Percentiles rank a stretch among this genome's conserved stretches.
phyloP scores from a whole-genome alignment of 2,329 filamentous ascomycete species.

The Karstenula rhodostoma region DNA sequence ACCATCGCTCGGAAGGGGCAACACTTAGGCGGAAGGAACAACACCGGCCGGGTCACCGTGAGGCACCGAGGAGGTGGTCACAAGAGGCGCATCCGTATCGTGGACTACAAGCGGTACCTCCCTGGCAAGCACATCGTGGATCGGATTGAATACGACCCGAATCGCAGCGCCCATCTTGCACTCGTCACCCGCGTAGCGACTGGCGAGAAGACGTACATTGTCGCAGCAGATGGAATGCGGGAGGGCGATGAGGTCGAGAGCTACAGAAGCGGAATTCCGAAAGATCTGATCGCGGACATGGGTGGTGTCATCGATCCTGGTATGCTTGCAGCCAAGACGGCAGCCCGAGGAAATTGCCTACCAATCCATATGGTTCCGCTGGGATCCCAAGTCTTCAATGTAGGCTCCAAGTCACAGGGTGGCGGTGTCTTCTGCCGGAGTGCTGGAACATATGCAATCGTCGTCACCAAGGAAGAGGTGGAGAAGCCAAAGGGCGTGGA shows the following conservation, averaged over 20 bases:
- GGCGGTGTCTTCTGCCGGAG: slow-evolving; percentile 92
- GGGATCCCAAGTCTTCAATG: slow-evolving; percentile 90
- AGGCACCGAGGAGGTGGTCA: slow-evolving; percentile 91
- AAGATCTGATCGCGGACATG: slow-evolving; percentile 88
- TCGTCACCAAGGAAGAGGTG: slow-evolving; percentile 84
- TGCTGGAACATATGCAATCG: slow-evolving; percentile 88
- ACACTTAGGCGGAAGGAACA: slow-evolving; percentile 90
- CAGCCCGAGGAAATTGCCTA: slow-evolving; percentile 92
- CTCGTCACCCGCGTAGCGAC: slow-evolving; percentile 79
- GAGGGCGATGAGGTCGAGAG: slow-evolving; percentile 92
- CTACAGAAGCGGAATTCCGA: slow-evolving; percentile 87
- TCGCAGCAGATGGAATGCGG: slow-evolving; percentile 93
- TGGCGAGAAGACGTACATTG: slow-evolving; percentile 83
- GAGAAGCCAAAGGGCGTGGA: slow-evolving; percentile 67
- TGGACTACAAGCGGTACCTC: slow-evolving; percentile 83
- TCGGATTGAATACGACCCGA: slow-evolving; percentile 95
- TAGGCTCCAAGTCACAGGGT: slow-evolving; percentile 76
- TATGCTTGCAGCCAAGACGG: slow-evolving; percentile 93
- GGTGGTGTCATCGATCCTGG: slow-evolving; percentile 92
- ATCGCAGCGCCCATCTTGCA: slow-evolving; percentile 91
- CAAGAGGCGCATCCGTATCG: slow-evolving; percentile 87
- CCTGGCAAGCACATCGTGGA: slow-evolving; percentile 89
- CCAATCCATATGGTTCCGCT: slow-evolving; percentile 95
- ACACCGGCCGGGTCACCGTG: slow-evolving; percentile 83
- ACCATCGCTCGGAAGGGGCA: slow-evolving; percentile 94